phyloP scores from a whole-genome alignment of 2,329 filamentous ascomycete species.

The Nothomitra cinnamomea region DNA sequence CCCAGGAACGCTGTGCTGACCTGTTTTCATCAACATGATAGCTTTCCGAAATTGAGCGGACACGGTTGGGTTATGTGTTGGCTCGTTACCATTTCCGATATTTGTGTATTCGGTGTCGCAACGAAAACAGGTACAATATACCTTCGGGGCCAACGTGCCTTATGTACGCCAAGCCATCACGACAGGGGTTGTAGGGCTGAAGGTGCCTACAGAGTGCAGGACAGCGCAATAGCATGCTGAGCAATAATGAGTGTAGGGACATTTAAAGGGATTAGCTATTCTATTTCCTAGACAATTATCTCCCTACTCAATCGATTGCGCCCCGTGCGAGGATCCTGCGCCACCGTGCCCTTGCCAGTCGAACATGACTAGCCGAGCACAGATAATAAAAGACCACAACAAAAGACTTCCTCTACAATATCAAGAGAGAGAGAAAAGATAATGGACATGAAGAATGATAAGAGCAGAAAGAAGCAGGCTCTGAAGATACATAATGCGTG shows the following conservation, averaged over 20 bases:
- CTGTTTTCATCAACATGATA: constrained; percentile 2
- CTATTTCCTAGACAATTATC: background rate
- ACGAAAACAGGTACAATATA: too few relatives aligned
- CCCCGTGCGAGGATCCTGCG: constrained; percentile 1
- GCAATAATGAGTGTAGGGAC: too few relatives aligned
- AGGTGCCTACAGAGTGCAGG: too few relatives aligned
- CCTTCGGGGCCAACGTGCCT: too few relatives aligned
- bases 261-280: constrained; percentile 1
- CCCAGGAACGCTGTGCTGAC: background rate
- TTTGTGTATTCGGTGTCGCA: too few relatives aligned
- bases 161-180: too few relatives aligned
- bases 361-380: background rate
- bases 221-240: too few relatives aligned
- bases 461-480: background rate
- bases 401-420: background rate
- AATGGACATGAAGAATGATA: background rate
- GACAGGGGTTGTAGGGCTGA: too few relatives aligned
- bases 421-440: background rate
- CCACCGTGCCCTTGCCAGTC: background rate
- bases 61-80: background rate
- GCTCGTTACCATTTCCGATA: background rate
- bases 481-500: background rate
- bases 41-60: background rate
- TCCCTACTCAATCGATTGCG: background rate
- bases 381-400: background rate